A percentile compares a stretch with the other conserved stretches of the same genome.
phyloP scores from a whole-genome alignment of 768 basidiomycete species.

The Coprinopsis marcescibilis region DNA sequence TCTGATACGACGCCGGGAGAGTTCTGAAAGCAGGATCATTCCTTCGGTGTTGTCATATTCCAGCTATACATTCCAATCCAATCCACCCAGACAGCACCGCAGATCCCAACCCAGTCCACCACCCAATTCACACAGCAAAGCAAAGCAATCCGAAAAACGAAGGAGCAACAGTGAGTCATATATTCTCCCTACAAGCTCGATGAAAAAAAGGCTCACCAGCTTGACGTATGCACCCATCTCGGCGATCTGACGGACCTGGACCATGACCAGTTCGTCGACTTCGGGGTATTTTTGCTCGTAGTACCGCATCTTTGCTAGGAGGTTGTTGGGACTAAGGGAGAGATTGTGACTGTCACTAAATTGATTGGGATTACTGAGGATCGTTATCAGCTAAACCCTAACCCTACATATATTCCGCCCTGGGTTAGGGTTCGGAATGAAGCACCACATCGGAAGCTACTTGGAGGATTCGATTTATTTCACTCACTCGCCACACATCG shows the following conservation, averaged over 20 bases:
- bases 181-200: neutral
- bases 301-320: slow-evolving; percentile 72
- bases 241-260: slow-evolving; percentile 97
- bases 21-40: slow-evolving; percentile 98
- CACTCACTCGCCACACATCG: too few relatives aligned
- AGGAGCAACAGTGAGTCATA: neutral
- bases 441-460: too few relatives aligned
- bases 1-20: slow-evolving; percentile 91
- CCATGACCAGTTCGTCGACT: slow-evolving; percentile 99
- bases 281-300: slow-evolving; percentile 93
- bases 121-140: neutral
- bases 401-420: too few relatives aligned
- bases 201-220: slow-evolving; percentile 52
- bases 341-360: neutral
- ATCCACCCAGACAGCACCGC: too few relatives aligned
- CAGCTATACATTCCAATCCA: slow-evolving; percentile 48
- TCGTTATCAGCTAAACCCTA: too few relatives aligned
- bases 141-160: neutral
- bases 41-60: slow-evolving; percentile 99
- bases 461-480: too few relatives aligned
- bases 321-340: too few relatives aligned
- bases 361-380: too few relatives aligned
- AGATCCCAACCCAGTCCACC: too few relatives aligned
- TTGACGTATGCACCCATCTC: slow-evolving; percentile 99
- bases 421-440: too few relatives aligned